Conservation (phyloP, 2,329 filamentous ascomycete genomes). For the Mollisia scopiformis region DNA sequence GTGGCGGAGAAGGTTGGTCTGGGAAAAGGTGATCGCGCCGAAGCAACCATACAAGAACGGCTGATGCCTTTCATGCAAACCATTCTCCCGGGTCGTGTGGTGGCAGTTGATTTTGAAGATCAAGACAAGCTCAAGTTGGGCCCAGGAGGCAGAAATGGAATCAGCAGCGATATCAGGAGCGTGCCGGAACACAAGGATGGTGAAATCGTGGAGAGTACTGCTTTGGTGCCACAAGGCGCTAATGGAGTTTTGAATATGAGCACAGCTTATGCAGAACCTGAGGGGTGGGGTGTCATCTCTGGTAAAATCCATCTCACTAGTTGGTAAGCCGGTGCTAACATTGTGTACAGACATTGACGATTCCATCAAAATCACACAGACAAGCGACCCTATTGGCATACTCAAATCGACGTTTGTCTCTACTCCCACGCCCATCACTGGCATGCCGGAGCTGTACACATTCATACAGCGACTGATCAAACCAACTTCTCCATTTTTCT, state of each 20-base stretch:
- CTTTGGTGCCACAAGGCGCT: conserved; percentile 53
- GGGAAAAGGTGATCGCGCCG: conserved; percentile 56
- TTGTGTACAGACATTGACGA: conserved; percentile 78
- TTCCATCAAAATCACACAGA: conserved; percentile 90
- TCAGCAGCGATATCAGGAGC: conserved; percentile 65
- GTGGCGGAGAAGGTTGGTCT: conserved; percentile 73
- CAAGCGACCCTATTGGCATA: conserved; percentile 78
- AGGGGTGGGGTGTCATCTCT: conserved; percentile 85
- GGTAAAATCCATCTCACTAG: conserved; percentile 44
- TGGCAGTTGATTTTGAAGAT: conserved; percentile 63
- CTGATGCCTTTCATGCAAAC: conserved; percentile 79
- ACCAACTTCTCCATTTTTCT: conserved; percentile 78
- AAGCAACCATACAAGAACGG: conserved; percentile 65
- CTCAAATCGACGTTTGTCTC: conserved; percentile 83
- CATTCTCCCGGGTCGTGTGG: conserved; percentile 69
- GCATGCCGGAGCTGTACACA: conserved; percentile 85
- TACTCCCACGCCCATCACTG: conserved; percentile 67
- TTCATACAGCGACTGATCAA: conserved; percentile 59
- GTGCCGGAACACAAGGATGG: conserved; percentile 53
- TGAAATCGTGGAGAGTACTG: conserved; percentile 47
- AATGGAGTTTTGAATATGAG: conserved; percentile 63
- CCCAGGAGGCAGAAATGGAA: conserved; percentile 72
- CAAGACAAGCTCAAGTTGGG: conserved; percentile 57
- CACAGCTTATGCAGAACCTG: conserved; percentile 74
- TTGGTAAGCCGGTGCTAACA: conserved; percentile 19